These are phyloP conservation scores for Lepiota subincarnata DNA, from an alignment of 768 basidiomycete genomes.

Conservation along the genomic window DNA sequence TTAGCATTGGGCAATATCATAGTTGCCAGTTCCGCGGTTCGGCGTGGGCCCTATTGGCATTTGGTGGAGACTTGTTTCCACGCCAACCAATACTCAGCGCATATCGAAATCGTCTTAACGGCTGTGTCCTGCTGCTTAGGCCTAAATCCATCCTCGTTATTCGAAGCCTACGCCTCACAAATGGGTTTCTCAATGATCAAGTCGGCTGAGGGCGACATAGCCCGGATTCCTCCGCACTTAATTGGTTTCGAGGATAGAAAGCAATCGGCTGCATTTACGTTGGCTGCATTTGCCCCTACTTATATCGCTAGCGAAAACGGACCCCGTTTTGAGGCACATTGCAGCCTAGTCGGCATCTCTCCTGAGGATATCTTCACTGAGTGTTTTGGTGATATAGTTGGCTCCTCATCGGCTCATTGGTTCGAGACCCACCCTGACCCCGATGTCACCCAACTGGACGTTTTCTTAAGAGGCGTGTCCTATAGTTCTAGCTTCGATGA, in stretches of 20 bases:
- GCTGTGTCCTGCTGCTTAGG: slow-evolving; percentile 69
- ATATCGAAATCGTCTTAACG: slow-evolving; percentile 48
- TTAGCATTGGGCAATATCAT: slow-evolving; percentile 73
- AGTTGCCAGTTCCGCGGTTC: slow-evolving; percentile 69
- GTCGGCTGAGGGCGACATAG: slow-evolving; percentile 40
- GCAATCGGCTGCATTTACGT: slow-evolving; percentile 63
- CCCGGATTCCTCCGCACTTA: slow-evolving; percentile 63
- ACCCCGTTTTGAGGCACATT: slow-evolving; percentile 55
- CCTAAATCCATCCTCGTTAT: slow-evolving; percentile 51
- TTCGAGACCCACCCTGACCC: slow-evolving; percentile 28
- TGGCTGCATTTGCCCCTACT: slow-evolving; percentile 63
- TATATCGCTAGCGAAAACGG: slow-evolving; percentile 48
- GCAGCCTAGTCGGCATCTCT: slow-evolving; percentile 51
- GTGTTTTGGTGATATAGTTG: slow-evolving; percentile 71
- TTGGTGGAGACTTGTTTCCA: slow-evolving; percentile 66
- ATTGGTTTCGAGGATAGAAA: slow-evolving; percentile 71
- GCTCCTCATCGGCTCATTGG: slow-evolving; percentile 50
- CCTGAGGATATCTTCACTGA: slow-evolving; percentile 46
- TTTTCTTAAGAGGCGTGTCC: slow-evolving; percentile 10
- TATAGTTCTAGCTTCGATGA: slow-evolving; percentile 16
- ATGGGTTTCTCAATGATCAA: slow-evolving; percentile 64
- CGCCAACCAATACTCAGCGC: slow-evolving; percentile 31
- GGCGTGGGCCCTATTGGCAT: slow-evolving; percentile 86
- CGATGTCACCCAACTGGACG: slow-evolving; percentile 10
- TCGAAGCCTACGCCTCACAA: slow-evolving; percentile 74